Evolutionary conservation across 1,284 basidiomycete species (phyloP), one percentile per base, ranked within the genome.

Genomic region (Ustilago tritici): DNA sequence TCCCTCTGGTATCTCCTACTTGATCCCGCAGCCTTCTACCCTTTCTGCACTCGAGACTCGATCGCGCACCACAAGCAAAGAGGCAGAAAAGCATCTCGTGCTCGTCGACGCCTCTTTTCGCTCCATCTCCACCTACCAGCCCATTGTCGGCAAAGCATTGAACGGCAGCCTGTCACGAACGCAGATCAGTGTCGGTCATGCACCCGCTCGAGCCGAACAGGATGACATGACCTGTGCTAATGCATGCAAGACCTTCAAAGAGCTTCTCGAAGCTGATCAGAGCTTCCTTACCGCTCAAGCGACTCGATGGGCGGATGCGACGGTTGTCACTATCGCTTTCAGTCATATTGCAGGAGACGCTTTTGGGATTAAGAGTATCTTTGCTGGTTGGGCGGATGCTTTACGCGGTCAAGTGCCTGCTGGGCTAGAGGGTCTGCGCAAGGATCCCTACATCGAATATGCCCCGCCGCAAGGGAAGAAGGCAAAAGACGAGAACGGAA

Each of bases 311-410:
- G 12, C 32, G 2, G 69, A 71, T 36, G 58, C 69, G 3, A 71
- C 69, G 0, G 61, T 31, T 4, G 52, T 71, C 17, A 59, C 59
- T 5, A 61, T 71, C 49, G 49, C 58, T 14, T 71, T 71, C 59
- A 71, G 63, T 32, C 69, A 71, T 23, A 46, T 38, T 10, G n/a
- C 46, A 3, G 63, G 69, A 0, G 69, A 71, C 28, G 69, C 69
- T 7, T 71, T 62, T 17, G 28, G 41, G 1, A 50, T 71, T 34
- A 61, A 65, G 38, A 43, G 32, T 40, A 65, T 71, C 52, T 61
- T 71, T 10, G 2, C 40, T 4, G 59, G 38, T 3, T 71, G 69
- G 69, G 19, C 17, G 28, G 12, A n/a, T 0, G 32, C 34, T 12
- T 14, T 71, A 31, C 23, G 47, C 3, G 41, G n/a, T 4, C 7